phyloP scores from a whole-genome alignment of 257 asterid genomes.

The Lycium barbarum region DNA sequence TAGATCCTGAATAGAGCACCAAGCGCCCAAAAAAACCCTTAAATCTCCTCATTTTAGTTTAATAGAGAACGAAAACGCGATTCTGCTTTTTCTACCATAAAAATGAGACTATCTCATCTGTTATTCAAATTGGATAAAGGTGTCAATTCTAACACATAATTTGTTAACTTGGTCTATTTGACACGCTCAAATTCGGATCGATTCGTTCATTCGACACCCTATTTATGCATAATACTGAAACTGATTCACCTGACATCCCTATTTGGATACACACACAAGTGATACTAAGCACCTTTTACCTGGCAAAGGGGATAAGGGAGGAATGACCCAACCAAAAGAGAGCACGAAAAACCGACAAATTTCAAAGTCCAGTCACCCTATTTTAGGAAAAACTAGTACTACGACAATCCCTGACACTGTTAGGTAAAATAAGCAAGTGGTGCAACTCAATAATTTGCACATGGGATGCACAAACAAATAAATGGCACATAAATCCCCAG shows the following conservation, averaged over 20 bases:
- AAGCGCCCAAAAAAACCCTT: too few species aligned
- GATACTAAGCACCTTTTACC: not conserved
- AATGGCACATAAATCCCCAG: not conserved
- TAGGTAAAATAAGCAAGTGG: not conserved
- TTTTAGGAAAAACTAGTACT: not conserved
- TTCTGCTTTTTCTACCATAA: too few species aligned
- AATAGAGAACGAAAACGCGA: too few species aligned
- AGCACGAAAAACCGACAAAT: not conserved
- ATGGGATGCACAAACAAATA: slow-evolving; percentile 3
- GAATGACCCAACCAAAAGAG: not conserved
- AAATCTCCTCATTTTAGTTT: too few species aligned
- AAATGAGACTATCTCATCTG: too few species aligned
- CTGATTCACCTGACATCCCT: not conserved
- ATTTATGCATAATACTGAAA: too few species aligned
- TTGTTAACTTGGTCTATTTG: too few species aligned
- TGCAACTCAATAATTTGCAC: slow-evolving; percentile 4
- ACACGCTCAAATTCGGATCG: too few species aligned
- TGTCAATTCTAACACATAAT: too few species aligned
- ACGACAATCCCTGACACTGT: not conserved
- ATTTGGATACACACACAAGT: not conserved
- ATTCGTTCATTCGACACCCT: too few species aligned
- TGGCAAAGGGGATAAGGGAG: not conserved
- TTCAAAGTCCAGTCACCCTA: not conserved
- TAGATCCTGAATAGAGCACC: too few species aligned
- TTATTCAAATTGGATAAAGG: too few species aligned